A percentile compares a stretch with the other conserved stretches of the same genome.
phyloP scores from a whole-genome alignment of 2,329 filamentous ascomycete species.

The Fragosphaeria purpurea region DNA sequence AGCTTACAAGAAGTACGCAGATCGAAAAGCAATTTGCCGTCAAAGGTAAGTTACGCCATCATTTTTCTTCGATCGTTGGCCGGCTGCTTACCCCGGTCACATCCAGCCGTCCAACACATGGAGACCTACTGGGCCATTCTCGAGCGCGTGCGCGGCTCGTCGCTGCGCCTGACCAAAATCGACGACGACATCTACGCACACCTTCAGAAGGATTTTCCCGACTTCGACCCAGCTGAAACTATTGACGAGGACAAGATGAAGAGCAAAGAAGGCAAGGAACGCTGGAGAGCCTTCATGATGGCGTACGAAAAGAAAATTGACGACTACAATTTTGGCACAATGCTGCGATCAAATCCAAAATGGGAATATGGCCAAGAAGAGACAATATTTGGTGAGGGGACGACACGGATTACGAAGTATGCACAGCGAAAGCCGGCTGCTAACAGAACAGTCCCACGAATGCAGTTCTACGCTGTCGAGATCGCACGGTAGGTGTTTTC shows the following conservation, averaged over 20 bases:
- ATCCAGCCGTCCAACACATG: slow-evolving; percentile 78
- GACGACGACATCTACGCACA: slow-evolving; percentile 93
- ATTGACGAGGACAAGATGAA: slow-evolving; percentile 95
- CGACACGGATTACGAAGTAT: too few species aligned
- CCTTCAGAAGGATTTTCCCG: slow-evolving; percentile 79
- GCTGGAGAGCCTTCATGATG: slow-evolving; percentile 91
- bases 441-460: slow-evolving; percentile 36
- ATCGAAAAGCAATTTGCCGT: slow-evolving; percentile 99
- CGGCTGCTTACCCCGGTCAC: too few species aligned
- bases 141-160: slow-evolving; percentile 80
- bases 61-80: too few species aligned
- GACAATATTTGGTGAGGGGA: slow-evolving; percentile 72
- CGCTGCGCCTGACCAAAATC: slow-evolving; percentile 80
- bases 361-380: slow-evolving; percentile 79
- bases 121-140: slow-evolving; percentile 95
- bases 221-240: slow-evolving; percentile 72
- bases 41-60: slow-evolving; percentile 51
- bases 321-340: slow-evolving; percentile 96
- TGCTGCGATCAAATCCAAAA: slow-evolving; percentile 69
- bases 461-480: slow-evolving; percentile 47
- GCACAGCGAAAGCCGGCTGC: not conserved
- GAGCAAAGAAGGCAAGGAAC: slow-evolving; percentile 88
- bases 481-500: slow-evolving; percentile 28
- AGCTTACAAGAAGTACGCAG: slow-evolving; percentile 32
- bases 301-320: slow-evolving; percentile 89